Percentiles rank a stretch among this genome's conserved stretches.
These are phyloP conservation scores for Barnettozyma siamensis DNA, from an alignment of 805 yeast genomes.

Conservation along the genomic window DNA sequence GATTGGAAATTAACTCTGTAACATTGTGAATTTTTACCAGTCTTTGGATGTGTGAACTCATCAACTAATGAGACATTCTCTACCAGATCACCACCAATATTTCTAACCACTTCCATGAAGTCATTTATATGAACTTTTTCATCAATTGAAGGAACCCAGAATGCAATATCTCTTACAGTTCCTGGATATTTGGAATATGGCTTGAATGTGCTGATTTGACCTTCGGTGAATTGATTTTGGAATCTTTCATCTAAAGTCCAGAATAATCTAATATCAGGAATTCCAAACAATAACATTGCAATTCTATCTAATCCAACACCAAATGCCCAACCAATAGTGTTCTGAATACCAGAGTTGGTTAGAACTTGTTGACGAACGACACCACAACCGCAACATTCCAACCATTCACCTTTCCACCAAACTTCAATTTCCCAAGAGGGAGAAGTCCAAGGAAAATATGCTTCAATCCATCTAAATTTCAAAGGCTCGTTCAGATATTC, in stretches of 20 bases:
- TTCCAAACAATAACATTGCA: constrained; percentile 92
- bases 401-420: constrained; percentile 98
- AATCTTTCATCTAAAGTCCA: constrained; percentile 87
- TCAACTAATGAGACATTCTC: constrained; percentile 81
- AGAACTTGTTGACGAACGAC: constrained; percentile 76
- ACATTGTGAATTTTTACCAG: constrained; percentile 71
- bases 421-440: constrained; percentile 99
- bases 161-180: constrained; percentile 79
- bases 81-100: constrained; percentile 78
- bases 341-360: constrained; percentile 60
- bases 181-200: constrained; percentile 93
- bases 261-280: constrained; percentile 90
- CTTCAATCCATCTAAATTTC: constrained; percentile 89
- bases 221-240: constrained; percentile 59
- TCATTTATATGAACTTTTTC: constrained; percentile 69
- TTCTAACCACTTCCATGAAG: constrained; percentile 87
- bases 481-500: constrained; percentile 68
- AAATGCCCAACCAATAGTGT: constrained; percentile 92
- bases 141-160: constrained; percentile 63
- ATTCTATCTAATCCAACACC: constrained; percentile 93
- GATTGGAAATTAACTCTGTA: constrained; percentile 90
- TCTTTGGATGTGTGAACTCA: constrained; percentile 80
- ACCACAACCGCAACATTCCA: constrained; percentile 96
- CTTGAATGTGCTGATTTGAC: constrained; percentile 62
- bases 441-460: constrained; percentile 96